Evolutionary conservation across 768 basidiomycete species (phyloP).

Genomic region (Phlebiopsis flavidoalba): DNA sequence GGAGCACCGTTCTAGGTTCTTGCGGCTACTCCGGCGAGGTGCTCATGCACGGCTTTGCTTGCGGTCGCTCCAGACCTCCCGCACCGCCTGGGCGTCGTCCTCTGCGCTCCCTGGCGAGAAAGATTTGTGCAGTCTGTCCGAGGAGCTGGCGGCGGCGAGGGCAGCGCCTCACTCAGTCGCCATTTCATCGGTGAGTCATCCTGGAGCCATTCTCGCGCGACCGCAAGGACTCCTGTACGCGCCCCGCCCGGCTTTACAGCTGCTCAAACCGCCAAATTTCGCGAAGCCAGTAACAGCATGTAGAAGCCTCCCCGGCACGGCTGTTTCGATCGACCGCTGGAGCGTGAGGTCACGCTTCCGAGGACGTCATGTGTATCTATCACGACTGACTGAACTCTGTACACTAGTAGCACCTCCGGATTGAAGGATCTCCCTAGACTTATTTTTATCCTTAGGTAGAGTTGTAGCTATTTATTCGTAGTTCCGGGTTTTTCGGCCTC

Average conservation of each 20-base stretch:
- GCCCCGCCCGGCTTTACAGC: not conserved
- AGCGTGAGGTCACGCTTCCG: not conserved
- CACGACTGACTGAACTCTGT: not conserved
- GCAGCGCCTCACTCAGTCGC: slow-evolving; percentile 1
- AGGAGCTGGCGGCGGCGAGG: slow-evolving; percentile 1
- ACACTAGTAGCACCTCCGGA: not conserved
- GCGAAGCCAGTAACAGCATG: not conserved
- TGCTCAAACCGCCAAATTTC: not conserved
- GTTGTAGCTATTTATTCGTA: not conserved
- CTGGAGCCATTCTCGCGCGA: not conserved
- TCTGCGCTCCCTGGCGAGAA: slow-evolving; percentile 12
- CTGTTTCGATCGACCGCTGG: not conserved
- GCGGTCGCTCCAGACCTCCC: slow-evolving; percentile 5
- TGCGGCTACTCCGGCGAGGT: slow-evolving; percentile 6
- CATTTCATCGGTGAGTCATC: slow-evolving; percentile 10
- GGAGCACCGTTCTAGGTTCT: slow-evolving; percentile 1
- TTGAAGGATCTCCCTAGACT: too few relatives aligned
- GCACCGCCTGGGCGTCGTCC: slow-evolving; percentile 10
- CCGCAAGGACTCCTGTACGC: not conserved
- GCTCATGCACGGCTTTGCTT: slow-evolving; percentile 11
- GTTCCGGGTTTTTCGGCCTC: not conserved
- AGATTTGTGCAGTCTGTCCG: not conserved
- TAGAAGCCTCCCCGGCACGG: not conserved
- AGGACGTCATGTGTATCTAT: not conserved
- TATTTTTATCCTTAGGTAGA: not conserved